Conservation (phyloP, 164 flowering plant species). For the Dillenia suffruticosa region DNA sequence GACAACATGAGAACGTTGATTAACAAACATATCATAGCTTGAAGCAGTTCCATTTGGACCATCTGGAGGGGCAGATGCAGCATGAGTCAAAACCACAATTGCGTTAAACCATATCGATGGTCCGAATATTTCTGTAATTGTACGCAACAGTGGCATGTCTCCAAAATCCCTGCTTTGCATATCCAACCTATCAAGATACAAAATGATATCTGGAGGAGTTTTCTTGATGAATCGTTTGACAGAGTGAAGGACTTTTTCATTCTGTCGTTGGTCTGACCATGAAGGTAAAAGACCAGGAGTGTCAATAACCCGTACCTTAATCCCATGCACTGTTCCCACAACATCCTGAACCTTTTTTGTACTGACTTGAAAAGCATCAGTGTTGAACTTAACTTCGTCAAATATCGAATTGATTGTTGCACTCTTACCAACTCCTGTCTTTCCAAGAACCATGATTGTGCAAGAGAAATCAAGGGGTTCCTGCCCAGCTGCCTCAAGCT, state of each 20-base stretch:
- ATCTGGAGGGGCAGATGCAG: slow-evolving; percentile 96
- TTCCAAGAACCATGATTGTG: slow-evolving; percentile 95
- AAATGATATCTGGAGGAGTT: slow-evolving; percentile 89
- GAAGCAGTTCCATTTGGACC: slow-evolving; percentile 93
- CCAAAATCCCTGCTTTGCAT: slow-evolving; percentile 87
- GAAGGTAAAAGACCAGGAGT: slow-evolving; percentile 94
- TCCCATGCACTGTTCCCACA: slow-evolving; percentile 92
- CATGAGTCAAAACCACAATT: slow-evolving; percentile 93
- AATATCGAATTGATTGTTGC: slow-evolving; percentile 97
- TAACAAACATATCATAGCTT: slow-evolving; percentile 94
- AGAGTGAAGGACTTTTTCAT: slow-evolving; percentile 80
- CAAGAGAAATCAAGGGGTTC: slow-evolving; percentile 94
- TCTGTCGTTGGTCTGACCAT: slow-evolving; percentile 75
- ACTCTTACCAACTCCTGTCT: slow-evolving; percentile 96
- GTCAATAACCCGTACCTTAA: slow-evolving; percentile 88
- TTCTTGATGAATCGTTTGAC: slow-evolving; percentile 76
- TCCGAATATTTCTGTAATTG: slow-evolving; percentile 84
- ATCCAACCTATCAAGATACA: slow-evolving; percentile 94
- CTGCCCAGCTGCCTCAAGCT: slow-evolving; percentile 84
- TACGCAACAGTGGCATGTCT: slow-evolving; percentile 83
- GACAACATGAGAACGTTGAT: slow-evolving; percentile 91
- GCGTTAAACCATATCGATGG: slow-evolving; percentile 97
- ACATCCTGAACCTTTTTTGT: slow-evolving; percentile 96
- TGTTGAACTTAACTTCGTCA: slow-evolving; percentile 79
- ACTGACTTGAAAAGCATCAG: slow-evolving; percentile 81